These are phyloP conservation scores for Hypoxylon lenormandii DNA, from an alignment of 495 filamentous ascomycete genomes.

Conservation along the genomic window DNA sequence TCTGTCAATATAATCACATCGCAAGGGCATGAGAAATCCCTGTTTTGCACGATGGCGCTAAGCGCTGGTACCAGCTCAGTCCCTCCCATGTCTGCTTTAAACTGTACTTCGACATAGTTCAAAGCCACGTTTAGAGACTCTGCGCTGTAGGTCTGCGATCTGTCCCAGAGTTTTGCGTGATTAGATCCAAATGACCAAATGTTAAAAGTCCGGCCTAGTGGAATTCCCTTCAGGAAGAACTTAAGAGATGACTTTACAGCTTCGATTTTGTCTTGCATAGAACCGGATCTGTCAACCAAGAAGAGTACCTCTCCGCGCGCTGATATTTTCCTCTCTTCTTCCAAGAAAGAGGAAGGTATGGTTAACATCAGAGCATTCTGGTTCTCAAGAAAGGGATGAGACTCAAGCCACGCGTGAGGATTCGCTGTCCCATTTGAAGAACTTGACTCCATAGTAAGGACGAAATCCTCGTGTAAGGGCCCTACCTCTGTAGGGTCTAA, in stretches of 20 bases:
- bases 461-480: neutral
- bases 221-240: constrained; percentile 70
- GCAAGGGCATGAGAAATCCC: constrained; percentile 48
- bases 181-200: constrained; percentile 69
- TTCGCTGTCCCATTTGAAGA: neutral
- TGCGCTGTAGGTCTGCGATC: constrained; percentile 60
- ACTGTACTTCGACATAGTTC: constrained; percentile 50
- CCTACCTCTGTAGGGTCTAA: neutral
- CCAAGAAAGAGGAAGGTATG: constrained; percentile 63
- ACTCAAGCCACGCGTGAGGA: constrained; percentile 64
- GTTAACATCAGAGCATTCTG: constrained; percentile 69
- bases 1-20: constrained; percentile 69
- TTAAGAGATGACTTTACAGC: constrained; percentile 64
- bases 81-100: constrained; percentile 64
- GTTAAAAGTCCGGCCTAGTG: constrained; percentile 68
- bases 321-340: constrained; percentile 43
- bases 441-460: neutral
- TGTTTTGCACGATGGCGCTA: constrained; percentile 38
- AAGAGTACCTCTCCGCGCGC: constrained; percentile 68
- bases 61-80: constrained; percentile 66
- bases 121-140: constrained; percentile 60
- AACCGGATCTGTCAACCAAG: constrained; percentile 68
- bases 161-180: constrained; percentile 62
- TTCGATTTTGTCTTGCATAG: constrained; percentile 65
- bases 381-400: constrained; percentile 59